Evolutionary conservation across 2,329 filamentous ascomycete species (phyloP).

Genomic region (Cladophialophora carrionii): DNA sequence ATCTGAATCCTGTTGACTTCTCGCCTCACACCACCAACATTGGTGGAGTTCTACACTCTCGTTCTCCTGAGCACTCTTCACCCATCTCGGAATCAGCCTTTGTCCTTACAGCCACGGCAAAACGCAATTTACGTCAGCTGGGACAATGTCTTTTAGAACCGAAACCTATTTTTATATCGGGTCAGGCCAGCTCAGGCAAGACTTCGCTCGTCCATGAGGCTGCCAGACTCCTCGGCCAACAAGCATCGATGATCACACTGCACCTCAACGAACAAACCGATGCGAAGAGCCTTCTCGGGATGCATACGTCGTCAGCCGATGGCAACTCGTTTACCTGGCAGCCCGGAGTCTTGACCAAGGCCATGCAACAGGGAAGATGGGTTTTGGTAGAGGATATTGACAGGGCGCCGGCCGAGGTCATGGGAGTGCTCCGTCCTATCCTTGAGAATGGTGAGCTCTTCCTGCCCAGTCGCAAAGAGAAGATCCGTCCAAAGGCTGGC

Average conservation of each 20-base stretch:
- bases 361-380: slow-evolving; percentile 92
- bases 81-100: slow-evolving; percentile 57
- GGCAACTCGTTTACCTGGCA: slow-evolving; percentile 92
- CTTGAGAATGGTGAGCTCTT: slow-evolving; percentile 90
- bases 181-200: slow-evolving; percentile 85
- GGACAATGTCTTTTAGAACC: slow-evolving; percentile 67
- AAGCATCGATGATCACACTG: slow-evolving; percentile 83
- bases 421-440: slow-evolving; percentile 87
- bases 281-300: slow-evolving; percentile 90
- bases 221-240: slow-evolving; percentile 76
- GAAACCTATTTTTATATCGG: slow-evolving; percentile 78
- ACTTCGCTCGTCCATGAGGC: slow-evolving; percentile 82
- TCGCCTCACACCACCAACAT: slow-evolving; percentile 67
- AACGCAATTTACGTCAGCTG: slow-evolving; percentile 70
- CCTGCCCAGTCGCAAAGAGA: slow-evolving; percentile 86
- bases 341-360: slow-evolving; percentile 88
- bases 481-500: slow-evolving; percentile 75
- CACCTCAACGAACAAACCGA: slow-evolving; percentile 98
- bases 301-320: slow-evolving; percentile 86
- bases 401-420: slow-evolving; percentile 88
- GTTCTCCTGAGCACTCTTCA: slow-evolving; percentile 54
- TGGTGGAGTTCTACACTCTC: slow-evolving; percentile 68
- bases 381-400: slow-evolving; percentile 96
- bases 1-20: slow-evolving; percentile 45
- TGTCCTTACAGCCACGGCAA: slow-evolving; percentile 73